These are phyloP conservation scores for Fraxinus baroniana DNA, from an alignment of 305 asterid genomes.

Conservation along the genomic window DNA sequence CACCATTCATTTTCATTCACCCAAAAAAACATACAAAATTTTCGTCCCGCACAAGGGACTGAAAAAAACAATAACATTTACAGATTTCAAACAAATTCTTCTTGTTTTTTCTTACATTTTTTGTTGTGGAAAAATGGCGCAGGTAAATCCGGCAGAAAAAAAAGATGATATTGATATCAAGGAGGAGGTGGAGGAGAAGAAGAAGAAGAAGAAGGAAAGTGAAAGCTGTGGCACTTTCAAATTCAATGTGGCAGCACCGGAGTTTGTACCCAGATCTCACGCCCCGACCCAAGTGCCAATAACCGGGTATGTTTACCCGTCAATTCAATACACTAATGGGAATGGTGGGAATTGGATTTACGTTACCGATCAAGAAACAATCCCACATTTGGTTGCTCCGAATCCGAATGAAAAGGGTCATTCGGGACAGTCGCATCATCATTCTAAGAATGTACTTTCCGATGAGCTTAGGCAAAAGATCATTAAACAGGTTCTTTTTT, in stretches of 20 bases:
- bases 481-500: conserved; percentile 63
- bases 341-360: conserved; percentile 56
- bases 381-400: conserved; percentile 37
- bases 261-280: conserved; percentile 59
- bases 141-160: not conserved
- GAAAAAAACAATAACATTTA: not conserved
- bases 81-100: not conserved
- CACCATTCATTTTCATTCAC: conserved; percentile 9
- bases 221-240: conserved; percentile 39
- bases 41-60: not conserved
- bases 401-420: conserved; percentile 23
- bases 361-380: conserved; percentile 49
- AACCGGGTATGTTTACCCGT: conserved; percentile 63
- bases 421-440: conserved; percentile 12
- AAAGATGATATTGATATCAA: conserved; percentile 9
- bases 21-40: not conserved
- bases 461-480: conserved; percentile 65
- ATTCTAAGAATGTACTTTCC: conserved; percentile 43
- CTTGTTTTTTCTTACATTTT: not conserved
- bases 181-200: not conserved
- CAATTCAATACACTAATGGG: conserved; percentile 55
- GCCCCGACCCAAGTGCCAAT: conserved; percentile 36
- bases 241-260: conserved; percentile 84
- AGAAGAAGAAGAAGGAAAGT: not conserved
- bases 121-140: conserved; percentile 18